These are phyloP conservation scores for Diplocarpon rosae DNA, from an alignment of 2,329 filamentous ascomycete species.

Conservation along the genomic window DNA sequence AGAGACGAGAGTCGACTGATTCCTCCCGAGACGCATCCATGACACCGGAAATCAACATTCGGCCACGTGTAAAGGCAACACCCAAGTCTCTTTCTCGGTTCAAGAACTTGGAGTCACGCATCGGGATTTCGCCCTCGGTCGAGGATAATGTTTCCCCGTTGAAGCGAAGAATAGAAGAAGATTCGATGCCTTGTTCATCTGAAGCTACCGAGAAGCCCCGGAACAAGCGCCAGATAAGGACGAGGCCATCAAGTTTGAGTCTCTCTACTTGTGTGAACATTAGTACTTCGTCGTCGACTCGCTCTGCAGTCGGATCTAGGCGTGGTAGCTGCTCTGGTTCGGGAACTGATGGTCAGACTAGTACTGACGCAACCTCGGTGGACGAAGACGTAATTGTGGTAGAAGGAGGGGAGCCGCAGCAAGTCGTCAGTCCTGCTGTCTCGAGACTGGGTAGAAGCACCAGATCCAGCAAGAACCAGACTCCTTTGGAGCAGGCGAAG, in stretches of 20 bases:
- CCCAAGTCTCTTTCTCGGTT: conserved; percentile 19
- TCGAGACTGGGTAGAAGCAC: conserved; percentile 12
- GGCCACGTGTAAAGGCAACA: conserved; percentile 24
- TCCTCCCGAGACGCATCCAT: conserved; percentile 47
- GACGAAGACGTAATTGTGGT: conserved; percentile 27
- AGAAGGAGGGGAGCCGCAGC: conserved; percentile 1
- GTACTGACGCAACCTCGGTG: conserved; percentile 27
- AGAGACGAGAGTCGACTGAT: conserved; percentile 36
- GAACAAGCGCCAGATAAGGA: conserved; percentile 9
- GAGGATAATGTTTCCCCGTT: conserved; percentile 10
- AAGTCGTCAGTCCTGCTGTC: conserved; percentile 6
- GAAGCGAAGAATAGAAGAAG: conserved; percentile 19
- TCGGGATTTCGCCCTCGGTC: conserved; percentile 16
- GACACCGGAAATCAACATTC: conserved; percentile 37
- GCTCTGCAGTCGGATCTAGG: conserved; percentile 10
- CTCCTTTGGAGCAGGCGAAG: conserved; percentile 13
- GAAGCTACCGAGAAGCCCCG: conserved; percentile 7
- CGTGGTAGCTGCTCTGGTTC: conserved; percentile 11
- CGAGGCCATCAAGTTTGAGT: conserved; percentile 10
- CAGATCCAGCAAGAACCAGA: conserved; percentile 2
- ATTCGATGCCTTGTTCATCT: conserved; percentile 5
- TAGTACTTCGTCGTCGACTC: conserved; percentile 11
- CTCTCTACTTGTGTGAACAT: conserved; percentile 6
- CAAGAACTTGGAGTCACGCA: conserved; percentile 16
- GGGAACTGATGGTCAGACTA: conserved; percentile 14